A percentile compares a stretch with the other conserved stretches of the same genome.
Conservation (phyloP, 164 flowering plant species). For the Piper longum region DNA sequence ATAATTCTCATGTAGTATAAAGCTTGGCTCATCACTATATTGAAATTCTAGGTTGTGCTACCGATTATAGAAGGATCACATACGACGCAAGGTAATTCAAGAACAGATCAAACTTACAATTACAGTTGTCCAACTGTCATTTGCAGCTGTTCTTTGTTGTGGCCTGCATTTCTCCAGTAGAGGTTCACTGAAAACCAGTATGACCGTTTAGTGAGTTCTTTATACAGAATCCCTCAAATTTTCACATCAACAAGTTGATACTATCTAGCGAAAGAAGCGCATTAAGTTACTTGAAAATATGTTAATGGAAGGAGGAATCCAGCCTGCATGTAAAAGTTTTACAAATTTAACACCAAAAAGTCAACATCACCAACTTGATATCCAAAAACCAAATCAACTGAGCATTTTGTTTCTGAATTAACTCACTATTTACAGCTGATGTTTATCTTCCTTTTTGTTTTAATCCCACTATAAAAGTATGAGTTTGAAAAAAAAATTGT, state of each 20-base stretch:
- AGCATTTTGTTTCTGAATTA: too few species aligned
- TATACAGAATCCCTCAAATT: background rate
- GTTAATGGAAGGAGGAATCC: background rate
- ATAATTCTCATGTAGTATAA: background rate
- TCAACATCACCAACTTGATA: too few species aligned
- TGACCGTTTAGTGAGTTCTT: background rate
- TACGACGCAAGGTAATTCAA: background rate
- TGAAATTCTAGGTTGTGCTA: background rate
- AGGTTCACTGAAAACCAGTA: slow-evolving; percentile 57
- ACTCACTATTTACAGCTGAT: too few species aligned
- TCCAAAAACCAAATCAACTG: too few species aligned
- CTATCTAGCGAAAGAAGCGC: background rate
- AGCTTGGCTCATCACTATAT: background rate
- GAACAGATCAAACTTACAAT: slow-evolving; percentile 34
- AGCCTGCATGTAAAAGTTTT: too few species aligned
- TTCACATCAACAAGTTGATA: background rate
- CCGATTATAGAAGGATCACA: background rate
- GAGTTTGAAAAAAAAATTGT: too few species aligned
- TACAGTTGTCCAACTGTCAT: slow-evolving; percentile 51
- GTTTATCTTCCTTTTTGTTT: too few species aligned
- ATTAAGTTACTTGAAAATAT: background rate
- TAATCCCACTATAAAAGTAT: too few species aligned
- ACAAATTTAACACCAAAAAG: too few species aligned
- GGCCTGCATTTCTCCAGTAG: slow-evolving; percentile 35
- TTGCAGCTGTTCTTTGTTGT: slow-evolving; percentile 20